Evolutionary conservation across 2,329 filamentous ascomycete species (phyloP), one percentile per base, ranked within the genome.

Genomic region (Phialophora macrospora): DNA sequence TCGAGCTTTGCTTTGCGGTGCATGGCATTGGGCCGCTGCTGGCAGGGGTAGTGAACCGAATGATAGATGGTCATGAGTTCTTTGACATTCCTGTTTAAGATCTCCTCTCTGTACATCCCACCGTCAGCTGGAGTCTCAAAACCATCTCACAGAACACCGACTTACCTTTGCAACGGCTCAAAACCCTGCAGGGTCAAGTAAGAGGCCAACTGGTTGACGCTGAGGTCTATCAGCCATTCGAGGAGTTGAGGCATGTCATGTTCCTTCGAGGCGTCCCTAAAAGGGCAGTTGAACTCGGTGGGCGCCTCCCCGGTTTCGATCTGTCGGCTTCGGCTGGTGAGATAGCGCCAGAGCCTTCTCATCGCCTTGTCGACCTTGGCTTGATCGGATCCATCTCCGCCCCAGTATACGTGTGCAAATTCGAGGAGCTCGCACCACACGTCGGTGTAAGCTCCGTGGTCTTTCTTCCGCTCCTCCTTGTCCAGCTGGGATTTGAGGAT

Each of bases 371-470:
- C 24, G n/a, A 59, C 9, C 12, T 32, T 32, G 12, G 48, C 12
- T 51, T 22, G 55, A 7, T 34, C 6, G 17, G 9, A 20, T 1
- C 17, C 26, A 2, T 51, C 44, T 5, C 22, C 41, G 20, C 46
- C 38, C 60, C 55, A 66, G n/a, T 66, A 64, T 5, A 48, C 22
- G 8, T 30, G 11, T 30, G 52, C 54, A 20, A 70, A 38, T 9
- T 60, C 24, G 14, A 62, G 20, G 12, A 70, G 49, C 30, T 70
- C 66, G 46, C 66, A 68, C 66, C 49, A 65, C 14, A 60, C 44
- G 44, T 68, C 66, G 22, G 66, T 68, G 26, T 68, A 65, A 12
- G 14, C 22, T 11, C 14, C 12, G 11, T 24, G 44, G n/a, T 41
- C 44, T 12, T 22, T 12, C 12, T n/a, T n/a, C 32, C 24, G 11